phyloP scores from a whole-genome alignment of 2,329 filamentous ascomycete genomes.

The Fusarium oligoseptatum region DNA sequence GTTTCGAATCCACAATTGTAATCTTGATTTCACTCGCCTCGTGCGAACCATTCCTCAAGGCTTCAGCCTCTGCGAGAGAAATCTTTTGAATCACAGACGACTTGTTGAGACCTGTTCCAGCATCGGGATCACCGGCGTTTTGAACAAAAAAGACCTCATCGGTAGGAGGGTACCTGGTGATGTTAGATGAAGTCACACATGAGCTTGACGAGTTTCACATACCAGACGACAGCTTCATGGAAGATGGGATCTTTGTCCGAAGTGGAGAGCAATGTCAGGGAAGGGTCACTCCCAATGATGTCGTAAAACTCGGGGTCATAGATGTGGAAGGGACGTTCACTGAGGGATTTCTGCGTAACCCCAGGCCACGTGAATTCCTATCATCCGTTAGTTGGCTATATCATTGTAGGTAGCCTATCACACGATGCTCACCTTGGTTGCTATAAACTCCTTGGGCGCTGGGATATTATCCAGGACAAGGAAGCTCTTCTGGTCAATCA shows the following conservation, averaged over 20 bases:
- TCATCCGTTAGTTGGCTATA: not conserved
- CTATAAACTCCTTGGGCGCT: constrained; percentile 31
- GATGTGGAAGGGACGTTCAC: constrained; percentile 41
- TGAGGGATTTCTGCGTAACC: constrained; percentile 39
- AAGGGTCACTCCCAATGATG: constrained; percentile 63
- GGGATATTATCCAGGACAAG: constrained; percentile 36
- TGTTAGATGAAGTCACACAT: not conserved
- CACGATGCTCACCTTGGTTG: constrained; percentile 22
- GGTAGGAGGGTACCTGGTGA: constrained; percentile 54
- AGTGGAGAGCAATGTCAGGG: constrained; percentile 63
- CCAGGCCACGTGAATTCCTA: constrained; percentile 41
- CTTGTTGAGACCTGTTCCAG: constrained; percentile 65
- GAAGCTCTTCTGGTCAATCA: constrained; percentile 43
- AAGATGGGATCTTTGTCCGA: constrained; percentile 62
- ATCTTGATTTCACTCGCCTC: constrained; percentile 55
- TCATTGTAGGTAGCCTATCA: too few relatives aligned
- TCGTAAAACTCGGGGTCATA: constrained; percentile 65
- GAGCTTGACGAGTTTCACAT: not conserved
- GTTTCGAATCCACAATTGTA: constrained; percentile 56
- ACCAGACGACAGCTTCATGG: constrained; percentile 69
- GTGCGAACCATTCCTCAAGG: constrained; percentile 27
- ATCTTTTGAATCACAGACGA: constrained; percentile 66
- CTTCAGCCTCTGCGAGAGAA: constrained; percentile 58
- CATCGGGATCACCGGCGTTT: constrained; percentile 60
- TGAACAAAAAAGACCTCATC: constrained; percentile 69